A percentile compares a stretch with the other conserved stretches of the same genome.
These are phyloP conservation scores for Vigna nakashimae DNA, from an alignment of 306 rosid species.

Conservation along the genomic window DNA sequence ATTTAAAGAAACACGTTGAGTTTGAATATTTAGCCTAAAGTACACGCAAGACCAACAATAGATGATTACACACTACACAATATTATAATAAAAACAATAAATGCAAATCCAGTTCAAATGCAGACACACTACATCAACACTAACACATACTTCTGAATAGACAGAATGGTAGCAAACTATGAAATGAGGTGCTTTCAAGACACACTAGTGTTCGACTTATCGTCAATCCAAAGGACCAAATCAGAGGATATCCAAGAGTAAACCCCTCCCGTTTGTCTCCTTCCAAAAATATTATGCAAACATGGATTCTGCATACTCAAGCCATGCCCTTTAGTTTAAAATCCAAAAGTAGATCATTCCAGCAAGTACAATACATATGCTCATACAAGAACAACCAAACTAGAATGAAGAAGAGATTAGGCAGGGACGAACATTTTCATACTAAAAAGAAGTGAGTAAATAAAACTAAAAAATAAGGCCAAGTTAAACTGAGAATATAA, in stretches of 20 bases:
- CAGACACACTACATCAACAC: background rate
- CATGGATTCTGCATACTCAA: conserved; percentile 23
- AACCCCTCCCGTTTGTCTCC: background rate
- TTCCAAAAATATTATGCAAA: background rate
- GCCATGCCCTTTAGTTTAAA: conserved; percentile 7
- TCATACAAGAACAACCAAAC: conserved; percentile 26
- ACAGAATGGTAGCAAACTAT: conserved; percentile 11
- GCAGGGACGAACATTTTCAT: no score
- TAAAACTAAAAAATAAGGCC: conserved; percentile 14
- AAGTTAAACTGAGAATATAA: background rate
- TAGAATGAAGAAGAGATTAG: background rate
- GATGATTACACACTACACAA: background rate
- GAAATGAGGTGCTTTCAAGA: background rate
- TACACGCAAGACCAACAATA: conserved; percentile 16
- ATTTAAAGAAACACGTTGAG: conserved; percentile 18
- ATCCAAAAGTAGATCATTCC: background rate
- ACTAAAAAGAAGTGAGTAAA: background rate
- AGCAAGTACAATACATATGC: conserved; percentile 26
- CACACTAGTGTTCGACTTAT: background rate
- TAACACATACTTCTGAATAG: conserved; percentile 11
- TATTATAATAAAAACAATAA: background rate
- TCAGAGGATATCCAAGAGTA: background rate
- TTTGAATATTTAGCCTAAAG: background rate
- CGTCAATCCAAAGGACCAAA: conserved; percentile 19
- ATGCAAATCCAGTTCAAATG: background rate